Evolutionary conservation across 768 basidiomycete species (phyloP).

Genomic region (Terana coerulea): DNA sequence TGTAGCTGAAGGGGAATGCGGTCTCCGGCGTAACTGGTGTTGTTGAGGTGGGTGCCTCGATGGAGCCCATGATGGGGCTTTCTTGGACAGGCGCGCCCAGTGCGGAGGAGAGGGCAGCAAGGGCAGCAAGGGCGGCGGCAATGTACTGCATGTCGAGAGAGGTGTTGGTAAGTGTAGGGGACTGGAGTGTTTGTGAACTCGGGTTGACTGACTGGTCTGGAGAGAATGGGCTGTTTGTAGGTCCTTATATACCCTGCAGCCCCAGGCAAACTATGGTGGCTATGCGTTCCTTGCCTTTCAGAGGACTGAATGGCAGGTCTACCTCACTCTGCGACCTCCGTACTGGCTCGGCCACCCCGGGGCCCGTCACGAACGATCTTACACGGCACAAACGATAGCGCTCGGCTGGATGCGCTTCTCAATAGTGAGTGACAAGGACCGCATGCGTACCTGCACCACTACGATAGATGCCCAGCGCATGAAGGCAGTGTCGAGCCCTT

Average conservation of each 20-base stretch:
- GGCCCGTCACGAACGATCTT: neutral
- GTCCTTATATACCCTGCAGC: neutral
- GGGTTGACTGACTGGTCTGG: neutral
- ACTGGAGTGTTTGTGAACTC: neutral
- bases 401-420: neutral
- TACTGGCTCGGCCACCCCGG: neutral
- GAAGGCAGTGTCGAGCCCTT: too few species aligned
- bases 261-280: neutral
- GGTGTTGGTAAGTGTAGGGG: neutral
- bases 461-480: too few species aligned
- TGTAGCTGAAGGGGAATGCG: slow-evolving; percentile 10
- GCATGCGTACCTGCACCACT: too few species aligned
- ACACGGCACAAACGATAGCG: neutral
- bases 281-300: neutral
- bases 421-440: neutral
- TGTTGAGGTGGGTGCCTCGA: slow-evolving; percentile 2
- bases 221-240: neutral
- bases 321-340: neutral
- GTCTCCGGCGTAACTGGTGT: neutral
- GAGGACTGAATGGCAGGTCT: neutral
- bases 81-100: slow-evolving; percentile 1
- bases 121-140: neutral
- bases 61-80: slow-evolving; percentile 16
- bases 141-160: slow-evolving; percentile 7
- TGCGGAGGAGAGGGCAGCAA: slow-evolving; percentile 7